Percentiles rank a stretch among this genome's conserved stretches.
Conservation (phyloP, 495 filamentous ascomycete species). For the Neurospora sp. region DNA sequence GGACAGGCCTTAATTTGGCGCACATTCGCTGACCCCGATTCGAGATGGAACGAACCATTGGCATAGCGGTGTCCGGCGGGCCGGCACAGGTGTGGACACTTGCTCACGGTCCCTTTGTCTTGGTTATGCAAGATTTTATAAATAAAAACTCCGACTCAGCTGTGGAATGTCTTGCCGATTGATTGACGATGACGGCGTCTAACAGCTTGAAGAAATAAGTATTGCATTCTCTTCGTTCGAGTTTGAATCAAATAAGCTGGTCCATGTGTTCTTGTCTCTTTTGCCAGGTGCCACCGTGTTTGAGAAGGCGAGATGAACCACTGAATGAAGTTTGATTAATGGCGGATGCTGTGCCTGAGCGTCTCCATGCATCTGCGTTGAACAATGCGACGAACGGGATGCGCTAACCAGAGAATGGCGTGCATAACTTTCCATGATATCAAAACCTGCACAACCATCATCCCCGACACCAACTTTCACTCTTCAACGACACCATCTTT, state of each 20-base stretch:
- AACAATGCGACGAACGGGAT: not conserved
- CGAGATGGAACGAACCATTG: not conserved
- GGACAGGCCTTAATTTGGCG: not conserved
- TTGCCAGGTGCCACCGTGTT: not conserved
- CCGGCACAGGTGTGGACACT: not conserved
- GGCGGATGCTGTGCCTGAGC: not conserved
- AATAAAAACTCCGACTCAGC: not conserved
- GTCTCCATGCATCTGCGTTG: not conserved
- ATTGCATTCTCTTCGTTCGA: not conserved
- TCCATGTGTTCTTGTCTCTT: not conserved
- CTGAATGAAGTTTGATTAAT: not conserved
- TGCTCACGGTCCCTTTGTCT: not conserved
- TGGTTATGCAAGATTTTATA: not conserved
- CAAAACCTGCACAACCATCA: not conserved
- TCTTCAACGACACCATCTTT: not conserved
- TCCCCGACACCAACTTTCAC: not conserved
- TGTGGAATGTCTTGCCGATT: not conserved
- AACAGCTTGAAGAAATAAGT: not conserved
- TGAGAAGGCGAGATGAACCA: not conserved
- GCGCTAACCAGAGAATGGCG: not conserved
- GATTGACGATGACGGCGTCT: not conserved
- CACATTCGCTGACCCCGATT: not conserved
- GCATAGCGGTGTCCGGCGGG: not conserved
- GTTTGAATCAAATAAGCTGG: not conserved
- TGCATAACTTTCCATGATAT: not conserved